Percentiles rank a stretch among this genome's conserved stretches.
phyloP scores from a whole-genome alignment of 495 filamentous ascomycete species.

The Penicillium malachiteum region DNA sequence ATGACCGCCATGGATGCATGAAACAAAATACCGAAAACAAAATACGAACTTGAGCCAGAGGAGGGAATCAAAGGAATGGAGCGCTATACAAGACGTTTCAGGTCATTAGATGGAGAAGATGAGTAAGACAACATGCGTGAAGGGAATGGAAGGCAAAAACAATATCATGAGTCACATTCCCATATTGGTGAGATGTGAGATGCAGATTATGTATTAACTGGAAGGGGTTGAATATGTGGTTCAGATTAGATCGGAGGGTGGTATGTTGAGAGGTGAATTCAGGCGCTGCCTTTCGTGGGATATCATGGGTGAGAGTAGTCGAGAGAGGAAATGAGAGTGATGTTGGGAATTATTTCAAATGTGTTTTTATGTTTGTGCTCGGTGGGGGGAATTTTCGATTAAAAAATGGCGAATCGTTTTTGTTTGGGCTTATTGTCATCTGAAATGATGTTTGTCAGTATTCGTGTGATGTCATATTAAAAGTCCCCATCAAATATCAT shows the following conservation, averaged over 20 bases:
- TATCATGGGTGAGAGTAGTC: neutral
- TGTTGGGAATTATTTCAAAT: neutral
- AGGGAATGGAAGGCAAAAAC: neutral
- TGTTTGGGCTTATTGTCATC: constrained; percentile 27
- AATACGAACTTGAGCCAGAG: neutral
- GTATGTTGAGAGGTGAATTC: no score
- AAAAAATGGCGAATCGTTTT: constrained; percentile 39
- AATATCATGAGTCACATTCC: neutral
- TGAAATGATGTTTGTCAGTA: neutral
- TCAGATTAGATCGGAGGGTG: no score
- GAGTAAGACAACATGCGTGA: neutral
- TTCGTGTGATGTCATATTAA: neutral
- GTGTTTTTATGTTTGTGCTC: neutral
- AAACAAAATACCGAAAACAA: neutral
- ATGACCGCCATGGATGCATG: neutral
- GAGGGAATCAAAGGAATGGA: neutral
- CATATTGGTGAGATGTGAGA: neutral
- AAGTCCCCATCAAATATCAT: neutral
- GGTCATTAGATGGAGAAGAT: neutral
- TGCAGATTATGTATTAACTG: constrained; percentile 2
- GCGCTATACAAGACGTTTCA: neutral
- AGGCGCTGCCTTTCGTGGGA: neutral
- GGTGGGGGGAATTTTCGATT: neutral
- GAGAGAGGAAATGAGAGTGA: neutral
- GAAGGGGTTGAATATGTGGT: neutral